Evolutionary conservation across 116 monocot genomes (phyloP).

Genomic region (Phalaenopsis hybrid): DNA sequence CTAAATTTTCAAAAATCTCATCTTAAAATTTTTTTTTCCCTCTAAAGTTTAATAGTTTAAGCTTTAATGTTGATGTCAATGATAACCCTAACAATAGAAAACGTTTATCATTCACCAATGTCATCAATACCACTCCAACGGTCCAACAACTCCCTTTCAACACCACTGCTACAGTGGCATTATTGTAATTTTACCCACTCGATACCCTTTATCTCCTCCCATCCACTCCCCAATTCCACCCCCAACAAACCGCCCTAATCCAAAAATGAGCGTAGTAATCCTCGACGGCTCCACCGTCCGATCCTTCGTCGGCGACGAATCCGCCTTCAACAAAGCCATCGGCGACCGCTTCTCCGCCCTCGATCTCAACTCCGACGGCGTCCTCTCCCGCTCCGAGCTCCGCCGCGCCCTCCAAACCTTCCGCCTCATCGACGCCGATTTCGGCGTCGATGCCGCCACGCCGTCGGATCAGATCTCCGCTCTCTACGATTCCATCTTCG

Average conservation of each 20-base stretch:
- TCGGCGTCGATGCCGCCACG: slow-evolving; percentile 57
- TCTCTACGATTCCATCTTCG: slow-evolving; percentile 87
- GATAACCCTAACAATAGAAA: too few species aligned
- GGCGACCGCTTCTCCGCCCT: slow-evolving; percentile 62
- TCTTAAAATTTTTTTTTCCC: too few species aligned
- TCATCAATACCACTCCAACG: slow-evolving; percentile 72
- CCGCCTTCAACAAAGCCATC: slow-evolving; percentile 47
- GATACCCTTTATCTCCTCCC: not conserved
- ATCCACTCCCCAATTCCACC: not conserved
- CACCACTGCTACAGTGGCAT: not conserved
- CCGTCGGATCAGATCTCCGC: slow-evolving; percentile 49
- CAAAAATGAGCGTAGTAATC: slow-evolving; percentile 63
- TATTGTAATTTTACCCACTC: not conserved
- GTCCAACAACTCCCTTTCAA: too few species aligned
- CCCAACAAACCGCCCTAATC: not conserved
- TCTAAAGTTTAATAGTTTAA: too few species aligned
- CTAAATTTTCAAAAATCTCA: too few species aligned
- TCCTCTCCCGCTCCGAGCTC: slow-evolving; percentile 50
- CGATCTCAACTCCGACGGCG: slow-evolving; percentile 85
- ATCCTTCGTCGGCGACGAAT: slow-evolving; percentile 59
- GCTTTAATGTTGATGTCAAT: too few species aligned
- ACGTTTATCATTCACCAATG: too few species aligned
- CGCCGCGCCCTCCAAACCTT: slow-evolving; percentile 46
- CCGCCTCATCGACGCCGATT: slow-evolving; percentile 50
- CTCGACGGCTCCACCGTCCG: slow-evolving; percentile 79